Evolutionary conservation across 2,329 filamentous ascomycete genomes (phyloP).

Genomic region (Botrytis medusae): DNA sequence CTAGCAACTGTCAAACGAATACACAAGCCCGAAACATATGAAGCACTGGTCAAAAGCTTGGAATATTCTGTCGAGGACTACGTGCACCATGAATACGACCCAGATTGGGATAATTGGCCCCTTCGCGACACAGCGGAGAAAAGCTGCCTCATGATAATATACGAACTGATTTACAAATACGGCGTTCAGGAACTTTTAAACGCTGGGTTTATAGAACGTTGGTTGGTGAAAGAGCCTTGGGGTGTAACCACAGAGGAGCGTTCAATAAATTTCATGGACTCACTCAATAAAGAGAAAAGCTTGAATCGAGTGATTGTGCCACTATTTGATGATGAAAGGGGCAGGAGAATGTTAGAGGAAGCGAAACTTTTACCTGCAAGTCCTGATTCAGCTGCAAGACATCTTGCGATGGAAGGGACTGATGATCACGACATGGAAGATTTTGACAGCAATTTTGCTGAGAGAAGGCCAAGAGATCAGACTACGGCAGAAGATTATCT

Average conservation of each 20-base stretch:
- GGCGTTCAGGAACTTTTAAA: conserved; percentile 57
- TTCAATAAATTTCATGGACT: conserved; percentile 50
- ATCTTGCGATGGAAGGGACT: conserved; percentile 50
- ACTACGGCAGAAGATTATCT: conserved; percentile 69
- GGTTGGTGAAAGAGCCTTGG: conserved; percentile 73
- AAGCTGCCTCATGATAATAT: conserved; percentile 55
- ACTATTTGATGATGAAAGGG: conserved; percentile 36
- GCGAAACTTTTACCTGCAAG: conserved; percentile 34
- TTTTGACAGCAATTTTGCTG: conserved; percentile 37
- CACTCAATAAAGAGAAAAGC: conserved; percentile 30
- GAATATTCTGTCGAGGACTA: conserved; percentile 55
- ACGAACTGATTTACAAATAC: conserved; percentile 53
- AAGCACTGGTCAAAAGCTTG: conserved; percentile 59
- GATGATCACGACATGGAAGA: conserved; percentile 48
- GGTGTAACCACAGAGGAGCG: conserved; percentile 56
- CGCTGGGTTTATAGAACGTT: conserved; percentile 67
- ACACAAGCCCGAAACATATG: conserved; percentile 37
- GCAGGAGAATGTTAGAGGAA: conserved; percentile 34
- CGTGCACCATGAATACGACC: conserved; percentile 53
- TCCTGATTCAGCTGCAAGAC: conserved; percentile 18
- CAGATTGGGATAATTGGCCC: conserved; percentile 61
- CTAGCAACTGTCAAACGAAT: conserved; percentile 32
- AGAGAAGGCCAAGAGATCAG: conserved; percentile 49
- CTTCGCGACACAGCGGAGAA: conserved; percentile 62
- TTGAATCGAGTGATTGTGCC: conserved; percentile 50